Base-by-base conservation (phyloP, 1,284 basidiomycete species). In the Xerocomus amazonicus region DNA sequence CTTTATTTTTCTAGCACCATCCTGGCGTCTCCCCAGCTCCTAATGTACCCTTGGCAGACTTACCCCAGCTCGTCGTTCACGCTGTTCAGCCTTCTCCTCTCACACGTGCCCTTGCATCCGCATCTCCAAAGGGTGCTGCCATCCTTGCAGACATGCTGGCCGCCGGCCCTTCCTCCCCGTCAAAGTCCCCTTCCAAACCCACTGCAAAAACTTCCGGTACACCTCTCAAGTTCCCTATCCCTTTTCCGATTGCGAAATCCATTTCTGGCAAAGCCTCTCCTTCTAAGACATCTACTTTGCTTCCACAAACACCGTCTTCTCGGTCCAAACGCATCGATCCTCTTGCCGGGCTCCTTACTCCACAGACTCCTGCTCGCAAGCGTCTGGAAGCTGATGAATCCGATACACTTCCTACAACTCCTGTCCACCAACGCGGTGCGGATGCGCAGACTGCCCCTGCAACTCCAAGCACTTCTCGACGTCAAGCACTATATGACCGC, bases 401-500 rank as follows among this genome's bases (percentile, higher is more conserved):
- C 17, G 56, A 62, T 23, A 73, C 75, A n/a, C 67, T 77, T 26
- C 81, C 81, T 17, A 80, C 76, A 3, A 90, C 84, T 2, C 86
- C 85, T 19, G 72, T 75, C 34, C 82, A 79, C 56, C 84, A 85
- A 61, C 73, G 73, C 45, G 82, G 80, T 16, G 45, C 73, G 19
- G 66, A 73, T 50, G 79, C 80, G 2, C 58, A 67, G 31, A 84
- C 83, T 2, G 74, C 75, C 23, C 80, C 84, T 9, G 66, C 77
- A 55, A 90, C 87, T 4, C 87, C 88, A 0, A 79, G 78, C 9
- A 83, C 82, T 36, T 83, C 87, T 38, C 79, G 88, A 40, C 78
- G 88, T 37, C 79, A 83, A 56, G 88, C 88, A 3, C 69, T 91
- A 1, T 87, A 87, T 59, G 88, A 91, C 56, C 86, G 88, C 27